Conservation (phyloP, 495 filamentous ascomycete genomes). For the Daldinia decipiens region DNA sequence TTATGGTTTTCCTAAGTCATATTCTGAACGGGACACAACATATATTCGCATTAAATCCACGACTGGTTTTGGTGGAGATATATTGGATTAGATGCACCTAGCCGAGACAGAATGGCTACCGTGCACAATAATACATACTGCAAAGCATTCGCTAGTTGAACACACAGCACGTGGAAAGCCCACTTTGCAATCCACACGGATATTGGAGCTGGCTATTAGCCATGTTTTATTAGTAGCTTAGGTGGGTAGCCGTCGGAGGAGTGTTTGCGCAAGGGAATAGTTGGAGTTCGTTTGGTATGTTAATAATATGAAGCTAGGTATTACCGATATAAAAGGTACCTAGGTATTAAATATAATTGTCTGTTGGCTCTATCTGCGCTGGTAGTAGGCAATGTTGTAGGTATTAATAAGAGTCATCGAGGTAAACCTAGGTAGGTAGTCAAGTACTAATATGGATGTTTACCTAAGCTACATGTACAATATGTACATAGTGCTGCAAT, state of each 20-base stretch:
- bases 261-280: constrained; percentile 6
- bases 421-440: too few relatives aligned
- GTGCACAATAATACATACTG: constrained; percentile 10
- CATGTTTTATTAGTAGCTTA: constrained; percentile 1
- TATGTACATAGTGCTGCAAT: too few relatives aligned
- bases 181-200: constrained; percentile 7
- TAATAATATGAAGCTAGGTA: neutral
- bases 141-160: constrained; percentile 29
- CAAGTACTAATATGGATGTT: too few relatives aligned
- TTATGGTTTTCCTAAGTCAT: neutral
- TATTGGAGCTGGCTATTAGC: neutral
- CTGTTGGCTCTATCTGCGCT: neutral
- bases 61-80: neutral
- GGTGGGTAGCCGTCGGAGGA: constrained; percentile 17
- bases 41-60: constrained; percentile 16
- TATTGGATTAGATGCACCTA: constrained; percentile 20
- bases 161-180: constrained; percentile 28
- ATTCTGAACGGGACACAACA: constrained; percentile 27
- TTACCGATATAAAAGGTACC: too few relatives aligned
- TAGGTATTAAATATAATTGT: too few relatives aligned
- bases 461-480: too few relatives aligned
- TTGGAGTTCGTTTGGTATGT: neutral
- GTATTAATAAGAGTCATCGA: neutral
- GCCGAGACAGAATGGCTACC: constrained; percentile 29
- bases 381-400: neutral